phyloP scores from a whole-genome alignment of 2,329 filamentous ascomycete genomes.

The Colletotrichum musae region DNA sequence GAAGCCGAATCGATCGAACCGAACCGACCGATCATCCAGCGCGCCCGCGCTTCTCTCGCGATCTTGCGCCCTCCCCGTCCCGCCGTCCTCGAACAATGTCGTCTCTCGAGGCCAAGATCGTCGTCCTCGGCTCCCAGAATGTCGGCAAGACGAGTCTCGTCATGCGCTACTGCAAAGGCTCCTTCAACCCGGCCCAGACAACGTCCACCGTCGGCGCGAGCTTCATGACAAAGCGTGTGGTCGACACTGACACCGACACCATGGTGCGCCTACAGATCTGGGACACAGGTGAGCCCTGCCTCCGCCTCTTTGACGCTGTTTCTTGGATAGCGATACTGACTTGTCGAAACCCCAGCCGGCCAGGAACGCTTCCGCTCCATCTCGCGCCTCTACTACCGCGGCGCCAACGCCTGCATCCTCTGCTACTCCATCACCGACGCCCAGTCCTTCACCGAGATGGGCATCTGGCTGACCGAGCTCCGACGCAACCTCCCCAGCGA shows the following conservation, averaged over 20 bases:
- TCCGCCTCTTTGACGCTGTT: background rate
- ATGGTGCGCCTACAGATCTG: constrained; percentile 94
- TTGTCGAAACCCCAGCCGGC: constrained; percentile 68
- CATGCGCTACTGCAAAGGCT: constrained; percentile 81
- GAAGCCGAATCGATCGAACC: constrained; percentile 19
- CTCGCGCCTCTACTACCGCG: constrained; percentile 94
- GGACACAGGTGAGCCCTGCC: constrained; percentile 78
- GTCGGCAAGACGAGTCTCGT: constrained; percentile 86
- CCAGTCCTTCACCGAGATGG: constrained; percentile 91
- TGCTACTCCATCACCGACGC: constrained; percentile 96
- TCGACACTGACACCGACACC: constrained; percentile 88
- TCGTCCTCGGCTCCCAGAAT: constrained; percentile 84
- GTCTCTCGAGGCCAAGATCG: constrained; percentile 85
- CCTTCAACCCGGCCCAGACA: constrained; percentile 75
- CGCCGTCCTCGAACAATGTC: constrained; percentile 53
- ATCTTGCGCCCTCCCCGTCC: background rate
- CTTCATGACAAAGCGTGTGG: constrained; percentile 84
- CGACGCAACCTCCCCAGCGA: constrained; percentile 83
- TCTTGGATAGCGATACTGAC: background rate
- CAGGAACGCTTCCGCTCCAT: constrained; percentile 97
- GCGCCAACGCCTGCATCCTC: constrained; percentile 92
- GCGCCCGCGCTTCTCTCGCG: constrained; percentile 16
- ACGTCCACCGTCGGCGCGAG: constrained; percentile 84
- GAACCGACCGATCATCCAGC: constrained; percentile 9
- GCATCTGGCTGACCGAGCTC: constrained; percentile 88